Evolutionary conservation across 176 grass and related monocot genomes (phyloP).

Genomic region (Coix lacrymajobi): DNA sequence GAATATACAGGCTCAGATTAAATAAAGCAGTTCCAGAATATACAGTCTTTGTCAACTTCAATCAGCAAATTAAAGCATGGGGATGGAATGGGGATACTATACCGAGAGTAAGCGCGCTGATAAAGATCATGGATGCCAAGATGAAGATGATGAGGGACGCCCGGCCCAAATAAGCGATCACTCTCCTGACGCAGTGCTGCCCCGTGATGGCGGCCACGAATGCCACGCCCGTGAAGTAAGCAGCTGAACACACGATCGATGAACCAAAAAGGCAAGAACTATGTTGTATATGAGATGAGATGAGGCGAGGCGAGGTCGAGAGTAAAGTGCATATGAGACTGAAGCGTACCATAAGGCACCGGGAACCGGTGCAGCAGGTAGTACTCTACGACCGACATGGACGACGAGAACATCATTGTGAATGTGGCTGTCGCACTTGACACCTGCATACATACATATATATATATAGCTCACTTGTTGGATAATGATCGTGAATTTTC

Average conservation of each 20-base stretch:
- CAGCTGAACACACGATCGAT: conserved; percentile 40
- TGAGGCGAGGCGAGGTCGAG: too few relatives aligned
- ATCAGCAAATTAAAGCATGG: background rate
- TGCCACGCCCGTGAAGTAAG: conserved; percentile 43
- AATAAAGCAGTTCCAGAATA: background rate
- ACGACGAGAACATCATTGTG: conserved; percentile 89
- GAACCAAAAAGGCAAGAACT: background rate
- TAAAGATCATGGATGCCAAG: conserved; percentile 62
- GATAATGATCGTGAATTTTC: background rate
- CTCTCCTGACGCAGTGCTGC: conserved; percentile 41
- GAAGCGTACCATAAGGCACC: conserved; percentile 69
- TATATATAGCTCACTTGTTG: background rate
- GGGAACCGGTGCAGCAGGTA: conserved; percentile 67
- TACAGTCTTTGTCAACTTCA: background rate
- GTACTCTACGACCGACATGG: conserved; percentile 75
- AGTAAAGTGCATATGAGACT: too few relatives aligned
- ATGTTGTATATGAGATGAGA: too few relatives aligned
- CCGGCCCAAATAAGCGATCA: conserved; percentile 55
- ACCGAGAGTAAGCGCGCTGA: conserved; percentile 57
- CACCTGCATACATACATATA: conserved; percentile 35
- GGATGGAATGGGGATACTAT: background rate
- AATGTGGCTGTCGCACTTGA: conserved; percentile 84
- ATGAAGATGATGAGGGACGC: conserved; percentile 76
- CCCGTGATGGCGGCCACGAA: conserved; percentile 41
- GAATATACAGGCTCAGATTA: too few relatives aligned